A percentile compares a stretch with the other conserved stretches of the same genome.
Conservation (phyloP, 2,329 filamentous ascomycete species). For the Claviceps sp. region DNA sequence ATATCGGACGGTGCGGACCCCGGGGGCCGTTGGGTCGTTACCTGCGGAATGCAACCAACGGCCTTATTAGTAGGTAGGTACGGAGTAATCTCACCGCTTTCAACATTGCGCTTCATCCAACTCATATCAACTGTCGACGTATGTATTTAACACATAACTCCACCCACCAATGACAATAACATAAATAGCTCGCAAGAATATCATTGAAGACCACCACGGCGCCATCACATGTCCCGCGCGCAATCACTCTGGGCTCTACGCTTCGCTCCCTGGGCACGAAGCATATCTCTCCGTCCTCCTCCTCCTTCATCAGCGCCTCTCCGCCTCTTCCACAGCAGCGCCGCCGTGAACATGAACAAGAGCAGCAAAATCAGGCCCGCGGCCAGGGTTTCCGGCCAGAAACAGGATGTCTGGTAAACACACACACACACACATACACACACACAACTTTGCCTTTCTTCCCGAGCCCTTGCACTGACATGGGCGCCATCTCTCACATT, state of each 20-base stretch:
- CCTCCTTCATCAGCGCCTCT: neutral
- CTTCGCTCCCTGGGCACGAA: neutral
- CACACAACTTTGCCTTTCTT: no score
- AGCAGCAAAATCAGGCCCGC: slow-evolving; percentile 36
- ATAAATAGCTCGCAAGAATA: neutral
- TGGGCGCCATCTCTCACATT: neutral
- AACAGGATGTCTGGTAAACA: slow-evolving; percentile 39
- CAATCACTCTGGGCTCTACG: neutral
- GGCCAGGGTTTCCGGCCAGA: slow-evolving; percentile 33
- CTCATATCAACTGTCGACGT: no score
- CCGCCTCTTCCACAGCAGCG: slow-evolving; percentile 11
- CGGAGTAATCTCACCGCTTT: no score
- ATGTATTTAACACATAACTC: no score
- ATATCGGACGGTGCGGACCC: no score
- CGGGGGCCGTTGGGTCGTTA: no score
- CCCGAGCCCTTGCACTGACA: neutral
- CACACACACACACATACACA: no score
- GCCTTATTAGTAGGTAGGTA: no score
- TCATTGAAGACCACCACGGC: neutral
- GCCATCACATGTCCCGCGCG: neutral
- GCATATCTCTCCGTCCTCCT: no score
- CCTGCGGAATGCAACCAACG: no score
- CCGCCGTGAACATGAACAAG: slow-evolving; percentile 22
- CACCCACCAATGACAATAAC: no score
- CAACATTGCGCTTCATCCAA: no score